A percentile compares a stretch with the other conserved stretches of the same genome.
Conservation (phyloP, 495 filamentous ascomycete genomes). For the Penicillium fimorum region DNA sequence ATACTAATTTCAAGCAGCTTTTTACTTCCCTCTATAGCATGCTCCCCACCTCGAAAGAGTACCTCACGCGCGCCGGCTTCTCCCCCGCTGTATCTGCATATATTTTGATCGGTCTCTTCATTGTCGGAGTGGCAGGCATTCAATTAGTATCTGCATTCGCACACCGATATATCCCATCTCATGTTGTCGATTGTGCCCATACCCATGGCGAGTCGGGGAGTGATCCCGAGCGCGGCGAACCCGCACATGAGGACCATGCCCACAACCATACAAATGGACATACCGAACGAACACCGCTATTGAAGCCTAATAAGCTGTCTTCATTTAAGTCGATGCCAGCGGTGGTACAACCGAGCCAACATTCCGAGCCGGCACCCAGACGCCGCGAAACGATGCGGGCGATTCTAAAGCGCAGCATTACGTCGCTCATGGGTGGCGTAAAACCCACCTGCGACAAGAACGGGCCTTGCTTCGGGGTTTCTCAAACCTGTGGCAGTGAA, state of each 20-base stretch:
- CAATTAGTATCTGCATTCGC: slow-evolving; percentile 74
- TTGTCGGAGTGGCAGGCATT: slow-evolving; percentile 80
- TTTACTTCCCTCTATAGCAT: slow-evolving; percentile 95
- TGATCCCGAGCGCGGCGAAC: slow-evolving; percentile 34
- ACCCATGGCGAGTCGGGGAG: slow-evolving; percentile 52
- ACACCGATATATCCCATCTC: slow-evolving; percentile 84
- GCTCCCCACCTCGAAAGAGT: slow-evolving; percentile 78
- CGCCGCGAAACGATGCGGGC: slow-evolving; percentile 41
- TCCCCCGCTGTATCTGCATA: slow-evolving; percentile 66
- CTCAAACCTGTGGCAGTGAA: slow-evolving; percentile 80
- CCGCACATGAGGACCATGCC: slow-evolving; percentile 19
- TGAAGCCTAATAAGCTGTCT: slow-evolving; percentile 15
- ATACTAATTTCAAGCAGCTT: slow-evolving; percentile 53
- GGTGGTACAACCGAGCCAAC: slow-evolving; percentile 20
- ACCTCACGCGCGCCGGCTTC: slow-evolving; percentile 66
- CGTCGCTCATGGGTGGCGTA: slow-evolving; percentile 64
- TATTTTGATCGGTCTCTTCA: slow-evolving; percentile 71
- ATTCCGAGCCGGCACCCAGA: background rate
- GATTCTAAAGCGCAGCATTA: slow-evolving; percentile 48
- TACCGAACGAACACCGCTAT: slow-evolving; percentile 50
- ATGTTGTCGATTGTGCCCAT: slow-evolving; percentile 90
- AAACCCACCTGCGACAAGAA: slow-evolving; percentile 69
- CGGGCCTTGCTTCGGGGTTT: slow-evolving; percentile 80
- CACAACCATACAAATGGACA: slow-evolving; percentile 19
- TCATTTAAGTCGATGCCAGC: slow-evolving; percentile 30